These are phyloP conservation scores for Chalciporus pseudorubinellus DNA, from an alignment of 768 basidiomycete genomes.

Conservation along the genomic window DNA sequence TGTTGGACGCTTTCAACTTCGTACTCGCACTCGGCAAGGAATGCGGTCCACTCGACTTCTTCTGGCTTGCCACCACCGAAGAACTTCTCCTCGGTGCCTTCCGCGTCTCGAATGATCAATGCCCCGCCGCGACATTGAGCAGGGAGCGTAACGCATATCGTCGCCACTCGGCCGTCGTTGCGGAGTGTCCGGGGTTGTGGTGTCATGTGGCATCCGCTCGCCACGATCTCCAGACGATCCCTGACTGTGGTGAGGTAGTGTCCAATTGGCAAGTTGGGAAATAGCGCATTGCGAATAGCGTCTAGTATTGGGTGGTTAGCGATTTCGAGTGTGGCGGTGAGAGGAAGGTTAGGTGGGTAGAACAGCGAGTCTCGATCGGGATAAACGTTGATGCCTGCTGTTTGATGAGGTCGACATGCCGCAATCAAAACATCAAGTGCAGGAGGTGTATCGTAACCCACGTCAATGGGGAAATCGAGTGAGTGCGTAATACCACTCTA, in stretches of 20 bases:
- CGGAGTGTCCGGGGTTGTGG: conserved; percentile 52
- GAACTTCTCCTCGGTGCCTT: conserved; percentile 61
- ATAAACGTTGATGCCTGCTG: conserved; percentile 49
- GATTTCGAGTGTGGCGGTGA: conserved; percentile 75
- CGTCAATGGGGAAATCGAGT: conserved; percentile 78
- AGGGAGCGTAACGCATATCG: conserved; percentile 70
- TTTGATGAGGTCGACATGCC: conserved; percentile 66
- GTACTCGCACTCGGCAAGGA: conserved; percentile 70
- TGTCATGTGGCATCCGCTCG: conserved; percentile 56
- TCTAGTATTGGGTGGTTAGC: conserved; percentile 82
- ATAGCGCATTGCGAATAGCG: conserved; percentile 67
- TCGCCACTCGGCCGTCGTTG: conserved; percentile 70
- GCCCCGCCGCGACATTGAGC: conserved; percentile 71
- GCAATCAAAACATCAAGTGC: conserved; percentile 77
- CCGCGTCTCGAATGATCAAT: conserved; percentile 53
- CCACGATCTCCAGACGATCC: conserved; percentile 69
- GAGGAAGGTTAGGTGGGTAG: conserved; percentile 69
- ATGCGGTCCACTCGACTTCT: conserved; percentile 77
- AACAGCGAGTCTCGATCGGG: conserved; percentile 64
- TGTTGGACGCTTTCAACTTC: conserved; percentile 70
- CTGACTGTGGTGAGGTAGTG: conserved; percentile 67
- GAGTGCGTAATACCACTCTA: conserved; percentile 79
- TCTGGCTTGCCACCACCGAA: conserved; percentile 58
- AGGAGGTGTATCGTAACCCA: conserved; percentile 70
- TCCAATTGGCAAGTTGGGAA: conserved; percentile 65